These are phyloP conservation scores for Entoloma clypeatum DNA, from an alignment of 1,284 basidiomycete species.

Conservation along the genomic window DNA sequence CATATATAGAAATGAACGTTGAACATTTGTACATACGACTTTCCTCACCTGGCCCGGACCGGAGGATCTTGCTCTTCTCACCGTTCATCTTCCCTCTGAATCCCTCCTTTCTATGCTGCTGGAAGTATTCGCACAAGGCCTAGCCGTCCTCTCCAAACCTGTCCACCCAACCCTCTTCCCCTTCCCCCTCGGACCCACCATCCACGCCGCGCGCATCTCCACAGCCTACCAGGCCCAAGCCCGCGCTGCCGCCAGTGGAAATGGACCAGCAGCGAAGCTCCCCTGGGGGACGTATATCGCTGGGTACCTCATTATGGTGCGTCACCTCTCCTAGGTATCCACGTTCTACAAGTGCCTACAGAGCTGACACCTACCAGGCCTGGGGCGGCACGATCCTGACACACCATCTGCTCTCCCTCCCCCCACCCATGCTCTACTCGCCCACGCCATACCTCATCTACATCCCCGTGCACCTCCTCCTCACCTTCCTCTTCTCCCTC, in stretches of 20 bases:
- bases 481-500: conserved; percentile 38
- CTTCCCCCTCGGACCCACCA: conserved; percentile 33
- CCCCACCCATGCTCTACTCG: conserved; percentile 44
- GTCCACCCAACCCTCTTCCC: conserved; percentile 31
- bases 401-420: conserved; percentile 38
- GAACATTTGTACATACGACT: no score
- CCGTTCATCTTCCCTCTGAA: no score
- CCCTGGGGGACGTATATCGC: conserved; percentile 41
- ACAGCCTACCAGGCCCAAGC: conserved; percentile 35
- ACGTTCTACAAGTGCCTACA: background rate
- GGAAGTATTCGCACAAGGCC: conserved; percentile 8
- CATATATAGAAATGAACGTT: no score
- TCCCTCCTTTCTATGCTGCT: conserved; percentile 7
- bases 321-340: conserved; percentile 7
- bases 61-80: no score
- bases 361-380: conserved; percentile 25
- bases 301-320: conserved; percentile 44
- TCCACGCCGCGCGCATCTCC: conserved; percentile 42
- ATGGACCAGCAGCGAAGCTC: conserved; percentile 21
- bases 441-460: conserved; percentile 44
- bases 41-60: no score
- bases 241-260: conserved; percentile 13
- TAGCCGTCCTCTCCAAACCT: conserved; percentile 12
- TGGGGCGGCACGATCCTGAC: conserved; percentile 45
- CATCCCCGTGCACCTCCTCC: conserved; percentile 37